Evolutionary conservation across 2,329 filamentous ascomycete genomes (phyloP), one percentile per base, ranked within the genome.

Genomic region (Pezicula neosporulosa): DNA sequence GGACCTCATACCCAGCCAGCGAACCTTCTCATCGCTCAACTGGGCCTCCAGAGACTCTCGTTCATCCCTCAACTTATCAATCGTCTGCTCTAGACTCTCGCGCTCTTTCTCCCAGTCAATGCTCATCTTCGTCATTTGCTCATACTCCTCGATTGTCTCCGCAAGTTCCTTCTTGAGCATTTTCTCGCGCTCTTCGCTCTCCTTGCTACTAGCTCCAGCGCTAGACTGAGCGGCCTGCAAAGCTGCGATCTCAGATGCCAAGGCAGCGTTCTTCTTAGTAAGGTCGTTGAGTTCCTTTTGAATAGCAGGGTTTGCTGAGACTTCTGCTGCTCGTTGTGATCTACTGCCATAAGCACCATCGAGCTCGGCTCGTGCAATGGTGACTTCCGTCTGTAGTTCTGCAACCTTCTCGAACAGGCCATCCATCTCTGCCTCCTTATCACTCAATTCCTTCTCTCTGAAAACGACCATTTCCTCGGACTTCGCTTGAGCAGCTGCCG

Each of bases 341-440:
- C 85, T 77, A n/a, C 78, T 81, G 38, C 94, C 94, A 66, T 97
- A 97, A 65, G 96, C 95, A 56, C 90, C 90, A 62, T 96, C 94
- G 24, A 97, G 88, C 68, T 97, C 93, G 48, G 92, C 90, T 64
- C 85, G 83, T 24, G 89, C 90, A 59, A 97, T 86, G n/a, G 93
- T 95, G 39, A 97, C 80, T 73, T 97, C 86, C 2, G 85, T 89
- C 35, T 83, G 84, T 6, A 86, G 73, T 48, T 81, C 76, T 3
- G 86, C 83, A 47, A 87, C 75, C 61, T 87, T 81, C 50, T 78
- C 74, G 63, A 87, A 84, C 36, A 87, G 70, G 6, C 71, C 69
- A n/a, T 73, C 68, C 61, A 78, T 68, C 57, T 81, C 77, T n/a
- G 68, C 65, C 51, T 77, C 75, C 47, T 76, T 66, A 33, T 68